phyloP scores from a whole-genome alignment of 352 stramenopile genomes.

The Pythium dissotocum region DNA sequence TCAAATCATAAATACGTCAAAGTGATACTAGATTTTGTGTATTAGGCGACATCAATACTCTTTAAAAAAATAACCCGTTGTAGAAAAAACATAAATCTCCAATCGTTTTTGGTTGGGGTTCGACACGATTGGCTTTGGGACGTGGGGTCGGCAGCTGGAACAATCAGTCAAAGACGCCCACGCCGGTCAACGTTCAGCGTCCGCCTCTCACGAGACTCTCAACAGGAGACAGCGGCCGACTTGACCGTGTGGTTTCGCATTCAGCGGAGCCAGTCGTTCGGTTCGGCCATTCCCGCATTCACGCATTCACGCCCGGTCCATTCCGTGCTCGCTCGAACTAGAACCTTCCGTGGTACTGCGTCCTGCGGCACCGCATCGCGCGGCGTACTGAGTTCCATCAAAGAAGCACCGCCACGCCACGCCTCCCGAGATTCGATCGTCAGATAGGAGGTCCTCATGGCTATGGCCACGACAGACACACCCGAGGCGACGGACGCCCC shows the following conservation, averaged over 20 bases:
- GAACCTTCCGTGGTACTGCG: conserved; percentile 1
- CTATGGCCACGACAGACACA: not conserved
- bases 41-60: not conserved
- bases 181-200: not conserved
- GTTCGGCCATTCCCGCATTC: not conserved
- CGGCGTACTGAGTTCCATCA: conserved; percentile 4
- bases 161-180: conserved; percentile 1
- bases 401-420: not conserved
- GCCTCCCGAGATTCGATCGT: too few species aligned
- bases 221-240: too few species aligned
- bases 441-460: not conserved
- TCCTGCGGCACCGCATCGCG: not conserved
- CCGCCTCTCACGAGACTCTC: too few species aligned
- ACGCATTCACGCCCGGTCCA: not conserved
- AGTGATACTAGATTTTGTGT: not conserved
- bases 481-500: not conserved
- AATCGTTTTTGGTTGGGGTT: too few species aligned
- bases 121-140: not conserved
- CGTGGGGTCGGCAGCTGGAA: not conserved
- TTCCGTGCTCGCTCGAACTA: not conserved
- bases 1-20: not conserved
- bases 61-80: not conserved
- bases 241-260: not conserved
- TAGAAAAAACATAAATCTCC: too few species aligned
- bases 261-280: conserved; percentile 1